These are phyloP conservation scores for Suhomyces coccinellae DNA, from an alignment of 1,139 yeast species.

Conservation along the genomic window DNA sequence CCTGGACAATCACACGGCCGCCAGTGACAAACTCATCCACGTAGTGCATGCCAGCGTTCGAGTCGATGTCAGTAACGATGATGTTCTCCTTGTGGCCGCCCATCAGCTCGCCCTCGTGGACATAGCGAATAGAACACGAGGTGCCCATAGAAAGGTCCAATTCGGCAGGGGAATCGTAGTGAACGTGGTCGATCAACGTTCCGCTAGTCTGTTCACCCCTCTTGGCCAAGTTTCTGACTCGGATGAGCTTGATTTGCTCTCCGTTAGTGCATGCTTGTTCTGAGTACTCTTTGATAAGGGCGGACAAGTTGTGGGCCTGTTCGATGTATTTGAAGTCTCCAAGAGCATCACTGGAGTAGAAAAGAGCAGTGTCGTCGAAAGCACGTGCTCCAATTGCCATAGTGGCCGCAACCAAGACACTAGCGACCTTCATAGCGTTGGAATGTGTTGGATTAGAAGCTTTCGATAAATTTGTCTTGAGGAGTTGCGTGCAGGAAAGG, in stretches of 20 bases:
- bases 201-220: slow-evolving; percentile 12
- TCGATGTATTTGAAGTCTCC: slow-evolving; percentile 22
- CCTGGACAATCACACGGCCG: slow-evolving; percentile 29
- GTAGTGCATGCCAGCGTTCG: slow-evolving; percentile 15
- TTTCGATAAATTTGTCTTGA: background rate
- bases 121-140: slow-evolving; percentile 16
- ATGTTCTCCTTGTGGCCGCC: slow-evolving; percentile 15
- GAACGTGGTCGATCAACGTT: slow-evolving; percentile 31
- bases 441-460: background rate
- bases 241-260: slow-evolving; percentile 23
- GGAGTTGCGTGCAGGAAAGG: slow-evolving; percentile 4
- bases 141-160: slow-evolving; percentile 24
- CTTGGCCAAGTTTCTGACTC: slow-evolving; percentile 23
- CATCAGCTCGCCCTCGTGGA: slow-evolving; percentile 8
- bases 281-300: slow-evolving; percentile 18
- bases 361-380: slow-evolving; percentile 36
- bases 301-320: slow-evolving; percentile 19
- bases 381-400: slow-evolving; percentile 21
- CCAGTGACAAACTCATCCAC: slow-evolving; percentile 21
- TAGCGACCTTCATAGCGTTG: slow-evolving; percentile 19
- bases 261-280: slow-evolving; percentile 19
- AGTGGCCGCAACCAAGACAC: slow-evolving; percentile 12
- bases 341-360: slow-evolving; percentile 23
- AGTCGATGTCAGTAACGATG: slow-evolving; percentile 29
- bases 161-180: slow-evolving; percentile 25